phyloP scores from a whole-genome alignment of 2,329 filamentous ascomycete species.

The Penicillium vulpinum region DNA sequence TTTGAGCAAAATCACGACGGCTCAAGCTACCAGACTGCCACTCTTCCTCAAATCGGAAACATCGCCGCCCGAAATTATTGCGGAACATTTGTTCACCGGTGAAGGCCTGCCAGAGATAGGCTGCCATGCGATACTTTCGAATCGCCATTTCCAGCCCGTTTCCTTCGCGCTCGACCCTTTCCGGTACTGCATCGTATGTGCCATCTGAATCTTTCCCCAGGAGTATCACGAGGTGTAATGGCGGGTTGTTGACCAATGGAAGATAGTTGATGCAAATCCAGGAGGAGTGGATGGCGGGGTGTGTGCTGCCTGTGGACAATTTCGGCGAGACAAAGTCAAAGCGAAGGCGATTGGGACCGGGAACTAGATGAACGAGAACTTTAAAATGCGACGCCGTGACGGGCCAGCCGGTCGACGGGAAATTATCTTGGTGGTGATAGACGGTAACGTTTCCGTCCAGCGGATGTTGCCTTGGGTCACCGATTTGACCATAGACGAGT shows the following conservation, averaged over 20 bases:
- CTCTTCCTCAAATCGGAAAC: slow-evolving; percentile 90
- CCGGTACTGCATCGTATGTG: slow-evolving; percentile 79
- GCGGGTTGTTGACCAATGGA: slow-evolving; percentile 73
- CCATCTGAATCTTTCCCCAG: slow-evolving; percentile 83
- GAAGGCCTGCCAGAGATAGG: slow-evolving; percentile 95
- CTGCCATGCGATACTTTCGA: slow-evolving; percentile 89
- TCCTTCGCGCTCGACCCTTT: slow-evolving; percentile 73
- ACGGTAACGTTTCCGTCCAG: slow-evolving; percentile 79
- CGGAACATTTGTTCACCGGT: slow-evolving; percentile 95
- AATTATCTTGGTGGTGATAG: slow-evolving; percentile 78
- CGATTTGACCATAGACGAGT: slow-evolving; percentile 77
- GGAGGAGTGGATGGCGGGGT: slow-evolving; percentile 70
- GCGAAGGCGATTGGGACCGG: slow-evolving; percentile 82
- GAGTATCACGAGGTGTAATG: slow-evolving; percentile 84
- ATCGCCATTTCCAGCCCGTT: slow-evolving; percentile 79
- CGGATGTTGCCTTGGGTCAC: slow-evolving; percentile 65
- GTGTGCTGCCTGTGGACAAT: slow-evolving; percentile 62
- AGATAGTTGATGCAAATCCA: slow-evolving; percentile 85
- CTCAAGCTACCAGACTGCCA: slow-evolving; percentile 85
- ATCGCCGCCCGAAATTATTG: slow-evolving; percentile 79
- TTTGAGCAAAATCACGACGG: slow-evolving; percentile 67
- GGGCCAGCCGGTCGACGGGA: slow-evolving; percentile 82
- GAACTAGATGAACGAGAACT: slow-evolving; percentile 82
- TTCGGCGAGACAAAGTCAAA: slow-evolving; percentile 88
- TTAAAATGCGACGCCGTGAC: slow-evolving; percentile 91